A percentile compares a stretch with the other conserved stretches of the same genome.
Evolutionary conservation across 768 basidiomycete genomes (phyloP).

Genomic region (Scleroderma bovista): DNA sequence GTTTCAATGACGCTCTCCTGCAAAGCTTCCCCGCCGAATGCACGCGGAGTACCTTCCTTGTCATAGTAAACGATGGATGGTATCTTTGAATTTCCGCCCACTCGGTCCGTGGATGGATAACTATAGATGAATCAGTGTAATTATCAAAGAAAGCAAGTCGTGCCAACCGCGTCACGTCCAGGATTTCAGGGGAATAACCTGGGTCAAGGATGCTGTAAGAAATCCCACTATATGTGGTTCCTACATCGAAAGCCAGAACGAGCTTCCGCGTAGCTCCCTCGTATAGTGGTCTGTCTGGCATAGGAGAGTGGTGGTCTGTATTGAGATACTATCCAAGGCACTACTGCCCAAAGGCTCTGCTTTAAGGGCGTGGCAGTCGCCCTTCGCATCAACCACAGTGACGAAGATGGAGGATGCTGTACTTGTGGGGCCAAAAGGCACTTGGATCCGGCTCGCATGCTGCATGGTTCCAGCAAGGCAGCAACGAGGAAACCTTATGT

Average conservation of each 20-base stretch:
- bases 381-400: neutral
- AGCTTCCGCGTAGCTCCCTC: constrained; percentile 37
- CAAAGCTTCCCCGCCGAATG: constrained; percentile 43
- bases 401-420: neutral
- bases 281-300: constrained; percentile 33
- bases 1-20: constrained; percentile 32
- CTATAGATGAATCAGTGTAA: constrained; percentile 21
- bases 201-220: constrained; percentile 36
- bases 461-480: constrained; percentile 12
- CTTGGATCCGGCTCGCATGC: neutral
- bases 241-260: constrained; percentile 47
- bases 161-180: constrained; percentile 20
- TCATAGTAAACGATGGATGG: constrained; percentile 47
- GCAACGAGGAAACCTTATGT: constrained; percentile 1
- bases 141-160: neutral
- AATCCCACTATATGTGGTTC: constrained; percentile 47
- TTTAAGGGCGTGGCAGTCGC: neutral
- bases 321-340: neutral
- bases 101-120: constrained; percentile 41
- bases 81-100: constrained; percentile 46
- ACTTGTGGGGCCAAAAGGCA: too few relatives aligned
- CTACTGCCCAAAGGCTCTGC: neutral
- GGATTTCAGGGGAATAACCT: constrained; percentile 20
- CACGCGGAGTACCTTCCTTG: constrained; percentile 31
- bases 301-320: neutral